Base-by-base conservation (phyloP, 2,329 filamentous ascomycete species). In the Penicillium sp. region DNA sequence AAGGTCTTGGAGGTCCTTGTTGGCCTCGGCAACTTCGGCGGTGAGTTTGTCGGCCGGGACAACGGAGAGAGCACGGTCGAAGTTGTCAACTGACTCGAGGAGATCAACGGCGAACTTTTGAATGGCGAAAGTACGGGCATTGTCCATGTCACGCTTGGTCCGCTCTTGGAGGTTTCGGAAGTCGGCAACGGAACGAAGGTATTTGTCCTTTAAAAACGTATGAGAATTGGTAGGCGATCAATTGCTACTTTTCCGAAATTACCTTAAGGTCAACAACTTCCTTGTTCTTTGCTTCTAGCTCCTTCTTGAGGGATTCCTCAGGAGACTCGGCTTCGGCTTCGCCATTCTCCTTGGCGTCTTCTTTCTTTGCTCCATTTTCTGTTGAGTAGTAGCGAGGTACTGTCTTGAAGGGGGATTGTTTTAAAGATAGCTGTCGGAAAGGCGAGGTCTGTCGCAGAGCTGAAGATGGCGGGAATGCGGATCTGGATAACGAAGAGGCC, bases 101-200 rank as follows among this genome's bases (percentile, higher is more conserved):
- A 99, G 86, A 76, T 99, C 94, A 75, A 91, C 89, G 69, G 93
- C 91, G 77, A 99, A 97, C 65, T 87, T 79, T 73, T 96, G 91
- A 68, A 99, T 94, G 68, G 93, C 94, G 67, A 96, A 99, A 77
- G 96, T 90, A 66, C 88, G 87, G 20, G 93, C 90, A 20, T 83
- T 77, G 75, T 94, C 90, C 72, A 95, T 87, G 65, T 99, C 94
- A 70, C 94, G 91, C 73, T 87, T 84, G 45, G 91, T 96, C 70
- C 94, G 90, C 70, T 97, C 91, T 79, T 97, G 93, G 52, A 99
- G 89, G 79, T 97, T 99, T 72, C 91, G 91, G 84, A 95, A 97
- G 68, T 99, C 94, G 77, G 94, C 94, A 62, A 97, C 86, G 55
- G 89, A 89, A 72, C 94, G 93, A 62, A 97, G 84, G 76, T 91